These are phyloP conservation scores for Mrakia frigida DNA, from an alignment of 768 basidiomycete genomes.

Conservation along the genomic window DNA sequence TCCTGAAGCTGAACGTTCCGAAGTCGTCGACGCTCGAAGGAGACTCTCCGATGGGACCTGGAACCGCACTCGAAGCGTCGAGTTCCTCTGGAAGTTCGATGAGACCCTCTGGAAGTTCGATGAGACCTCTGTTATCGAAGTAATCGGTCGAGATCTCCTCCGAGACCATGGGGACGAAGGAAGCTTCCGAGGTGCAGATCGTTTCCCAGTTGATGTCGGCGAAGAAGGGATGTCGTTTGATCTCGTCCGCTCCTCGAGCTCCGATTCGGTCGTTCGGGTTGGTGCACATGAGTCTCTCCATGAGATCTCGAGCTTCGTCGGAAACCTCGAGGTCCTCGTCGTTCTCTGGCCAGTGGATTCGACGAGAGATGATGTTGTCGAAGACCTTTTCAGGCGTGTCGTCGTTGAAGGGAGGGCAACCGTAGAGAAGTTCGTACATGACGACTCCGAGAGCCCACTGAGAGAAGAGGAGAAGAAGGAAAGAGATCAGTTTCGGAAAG, in stretches of 20 bases:
- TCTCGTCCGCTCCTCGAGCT: conserved; percentile 79
- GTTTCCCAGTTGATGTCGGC: conserved; percentile 87
- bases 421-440: conserved; percentile 95
- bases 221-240: conserved; percentile 88
- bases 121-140: conserved; percentile 83
- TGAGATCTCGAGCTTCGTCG: conserved; percentile 80
- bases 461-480: conserved; percentile 24
- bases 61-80: conserved; percentile 34
- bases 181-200: conserved; percentile 79
- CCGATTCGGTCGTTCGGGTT: conserved; percentile 79
- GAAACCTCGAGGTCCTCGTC: conserved; percentile 70
- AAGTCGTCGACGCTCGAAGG: conserved; percentile 66
- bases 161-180: conserved; percentile 88
- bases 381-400: conserved; percentile 96
- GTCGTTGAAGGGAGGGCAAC: conserved; percentile 95
- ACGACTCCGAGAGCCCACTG: conserved; percentile 99
- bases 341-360: conserved; percentile 93
- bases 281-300: conserved; percentile 73
- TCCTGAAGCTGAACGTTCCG: conserved; percentile 97
- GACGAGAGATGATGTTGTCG: conserved; percentile 92
- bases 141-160: conserved; percentile 99
- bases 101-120: conserved; percentile 43
- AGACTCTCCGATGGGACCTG: conserved; percentile 24
- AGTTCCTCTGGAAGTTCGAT: conserved; percentile 45
- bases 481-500: conserved; percentile 30